Percentiles rank a stretch among this genome's conserved stretches.
phyloP scores from a whole-genome alignment of 1,284 basidiomycete genomes.

The Microbotryum intermedium region DNA sequence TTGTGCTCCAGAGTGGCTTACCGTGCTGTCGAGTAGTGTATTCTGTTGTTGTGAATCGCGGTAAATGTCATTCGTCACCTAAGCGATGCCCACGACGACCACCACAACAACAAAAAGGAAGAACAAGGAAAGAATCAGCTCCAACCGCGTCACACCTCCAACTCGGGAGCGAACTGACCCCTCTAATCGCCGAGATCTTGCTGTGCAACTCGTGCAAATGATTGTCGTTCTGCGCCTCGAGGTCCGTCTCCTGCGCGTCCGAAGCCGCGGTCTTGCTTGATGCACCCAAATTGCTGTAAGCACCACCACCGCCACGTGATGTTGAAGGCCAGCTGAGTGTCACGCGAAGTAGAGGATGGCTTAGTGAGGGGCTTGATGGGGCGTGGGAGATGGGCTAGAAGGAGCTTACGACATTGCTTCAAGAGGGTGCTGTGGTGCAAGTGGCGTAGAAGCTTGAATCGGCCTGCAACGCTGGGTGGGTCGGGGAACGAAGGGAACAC shows the following conservation, averaged over 20 bases:
- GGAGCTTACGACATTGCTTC: no score
- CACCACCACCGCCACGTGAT: no score
- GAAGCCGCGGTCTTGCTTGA: neutral
- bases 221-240: constrained; percentile 33
- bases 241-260: constrained; percentile 17
- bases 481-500: no score
- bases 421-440: no score
- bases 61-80: constrained; percentile 35
- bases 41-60: constrained; percentile 31
- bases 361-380: no score
- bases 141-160: neutral
- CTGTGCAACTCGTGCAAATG: constrained; percentile 29
- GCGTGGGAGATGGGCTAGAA: no score
- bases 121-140: neutral
- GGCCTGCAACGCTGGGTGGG: no score
- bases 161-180: constrained; percentile 4
- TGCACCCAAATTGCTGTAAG: no score
- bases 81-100: neutral
- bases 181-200: constrained; percentile 29
- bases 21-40: constrained; percentile 30
- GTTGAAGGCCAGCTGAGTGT: no score
- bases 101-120: neutral
- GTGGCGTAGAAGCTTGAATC: no score
- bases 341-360: no score
- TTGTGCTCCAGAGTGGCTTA: constrained; percentile 2